Percentiles rank a stretch among this genome's conserved stretches.
Conservation (phyloP, 73 alveolate genomes). For the Strombidium stylifer region DNA sequence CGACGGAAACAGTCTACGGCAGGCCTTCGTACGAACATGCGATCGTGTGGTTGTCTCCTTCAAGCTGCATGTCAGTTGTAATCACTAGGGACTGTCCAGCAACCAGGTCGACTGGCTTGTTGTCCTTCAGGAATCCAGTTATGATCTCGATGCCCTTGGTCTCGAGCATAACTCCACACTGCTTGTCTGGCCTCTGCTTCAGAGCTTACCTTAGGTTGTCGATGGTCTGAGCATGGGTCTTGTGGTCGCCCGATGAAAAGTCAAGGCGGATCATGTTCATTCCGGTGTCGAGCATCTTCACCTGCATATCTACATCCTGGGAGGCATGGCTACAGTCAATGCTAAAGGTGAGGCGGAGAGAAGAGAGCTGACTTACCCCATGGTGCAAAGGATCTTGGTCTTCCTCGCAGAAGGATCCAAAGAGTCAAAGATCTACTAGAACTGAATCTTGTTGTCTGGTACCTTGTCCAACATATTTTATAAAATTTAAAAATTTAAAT, state of each 20-base stretch:
- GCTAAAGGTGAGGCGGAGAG: not conserved
- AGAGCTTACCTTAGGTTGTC: slow-evolving; percentile 35
- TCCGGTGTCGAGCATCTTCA: slow-evolving; percentile 73
- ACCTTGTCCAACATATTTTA: too few relatives aligned
- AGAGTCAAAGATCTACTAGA: slow-evolving; percentile 28
- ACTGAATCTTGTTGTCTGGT: slow-evolving; percentile 4
- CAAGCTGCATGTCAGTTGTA: slow-evolving; percentile 10
- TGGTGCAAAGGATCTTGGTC: slow-evolving; percentile 89
- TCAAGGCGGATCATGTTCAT: slow-evolving; percentile 89
- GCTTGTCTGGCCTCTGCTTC: slow-evolving; percentile 43
- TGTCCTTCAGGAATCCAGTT: slow-evolving; percentile 39
- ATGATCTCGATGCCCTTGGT: slow-evolving; percentile 57
- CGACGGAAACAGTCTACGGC: slow-evolving; percentile 54
- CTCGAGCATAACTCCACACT: slow-evolving; percentile 40
- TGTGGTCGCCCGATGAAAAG: slow-evolving; percentile 89
- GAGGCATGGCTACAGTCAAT: slow-evolving; percentile 80
- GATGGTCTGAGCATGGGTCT: slow-evolving; percentile 30
- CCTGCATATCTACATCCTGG: slow-evolving; percentile 67
- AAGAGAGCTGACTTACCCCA: slow-evolving; percentile 62
- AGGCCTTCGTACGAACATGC: slow-evolving; percentile 57
- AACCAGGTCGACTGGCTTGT: slow-evolving; percentile 4
- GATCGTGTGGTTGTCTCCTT: slow-evolving; percentile 53
- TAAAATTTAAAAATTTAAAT: too few relatives aligned
- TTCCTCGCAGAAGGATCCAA: slow-evolving; percentile 55
- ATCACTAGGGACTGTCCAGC: slow-evolving; percentile 36